phyloP scores from a whole-genome alignment of 768 basidiomycete species.

The Zangia roseola region DNA sequence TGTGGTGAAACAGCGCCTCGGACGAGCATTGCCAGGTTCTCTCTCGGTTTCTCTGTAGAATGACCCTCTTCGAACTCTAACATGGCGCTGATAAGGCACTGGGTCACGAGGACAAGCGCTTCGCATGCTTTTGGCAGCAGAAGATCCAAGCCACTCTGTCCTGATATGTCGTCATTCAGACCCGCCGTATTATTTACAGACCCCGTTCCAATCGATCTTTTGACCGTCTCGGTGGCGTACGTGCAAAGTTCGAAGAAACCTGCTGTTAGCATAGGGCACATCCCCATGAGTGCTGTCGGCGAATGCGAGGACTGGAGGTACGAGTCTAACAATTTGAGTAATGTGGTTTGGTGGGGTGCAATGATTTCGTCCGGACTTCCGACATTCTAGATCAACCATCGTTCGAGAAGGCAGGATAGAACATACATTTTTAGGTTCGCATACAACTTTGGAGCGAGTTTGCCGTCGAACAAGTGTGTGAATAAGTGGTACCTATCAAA shows the following conservation, averaged over 20 bases:
- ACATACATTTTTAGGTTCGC: constrained; percentile 59
- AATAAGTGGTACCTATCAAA: constrained; percentile 61
- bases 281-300: constrained; percentile 37
- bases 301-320: constrained; percentile 61
- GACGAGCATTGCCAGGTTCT: constrained; percentile 39
- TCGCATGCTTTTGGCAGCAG: constrained; percentile 79
- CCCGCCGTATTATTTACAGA: constrained; percentile 9
- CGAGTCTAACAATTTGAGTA: constrained; percentile 86
- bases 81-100: constrained; percentile 68
- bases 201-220: constrained; percentile 40
- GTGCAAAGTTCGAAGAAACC: constrained; percentile 59
- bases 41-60: constrained; percentile 7
- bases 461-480: constrained; percentile 58
- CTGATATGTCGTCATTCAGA: constrained; percentile 6
- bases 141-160: constrained; percentile 54
- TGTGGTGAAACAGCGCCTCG: constrained; percentile 42
- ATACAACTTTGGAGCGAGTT: constrained; percentile 60
- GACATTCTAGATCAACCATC: constrained; percentile 13
- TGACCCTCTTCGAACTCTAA: constrained; percentile 42
- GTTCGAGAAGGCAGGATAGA: neutral
- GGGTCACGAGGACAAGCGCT: constrained; percentile 73
- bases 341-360: constrained; percentile 81
- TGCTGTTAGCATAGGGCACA: constrained; percentile 59
- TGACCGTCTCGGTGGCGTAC: constrained; percentile 56
- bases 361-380: constrained; percentile 67